phyloP scores from a whole-genome alignment of 495 filamentous ascomycete genomes.

The Daldinia decipiens region DNA sequence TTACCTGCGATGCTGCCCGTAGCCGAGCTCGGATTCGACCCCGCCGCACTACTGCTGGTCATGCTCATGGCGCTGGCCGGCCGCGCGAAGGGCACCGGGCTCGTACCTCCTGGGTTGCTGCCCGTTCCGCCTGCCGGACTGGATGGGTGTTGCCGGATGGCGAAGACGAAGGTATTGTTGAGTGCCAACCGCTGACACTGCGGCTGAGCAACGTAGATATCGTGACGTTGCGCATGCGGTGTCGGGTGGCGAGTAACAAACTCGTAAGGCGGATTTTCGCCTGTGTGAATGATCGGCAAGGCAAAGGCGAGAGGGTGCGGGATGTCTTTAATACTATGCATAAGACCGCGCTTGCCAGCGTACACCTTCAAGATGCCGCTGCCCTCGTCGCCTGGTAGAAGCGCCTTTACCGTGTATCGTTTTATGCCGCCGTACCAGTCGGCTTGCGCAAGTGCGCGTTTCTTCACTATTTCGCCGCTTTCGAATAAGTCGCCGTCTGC shows the following conservation, averaged over 20 bases:
- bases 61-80: constrained; percentile 87
- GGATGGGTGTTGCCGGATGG: constrained; percentile 90
- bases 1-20: constrained; percentile 58
- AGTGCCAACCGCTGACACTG: constrained; percentile 86
- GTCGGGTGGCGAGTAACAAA: constrained; percentile 95
- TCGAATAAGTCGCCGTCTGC: constrained; percentile 93
- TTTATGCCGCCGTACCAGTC: constrained; percentile 90
- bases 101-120: constrained; percentile 65
- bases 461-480: constrained; percentile 85
- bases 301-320: constrained; percentile 91
- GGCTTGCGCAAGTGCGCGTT: constrained; percentile 87
- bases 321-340: constrained; percentile 94
- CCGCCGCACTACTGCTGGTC: constrained; percentile 70
- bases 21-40: constrained; percentile 63
- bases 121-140: constrained; percentile 57
- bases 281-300: constrained; percentile 89
- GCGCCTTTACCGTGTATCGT: constrained; percentile 89
- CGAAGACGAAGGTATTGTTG: constrained; percentile 98
- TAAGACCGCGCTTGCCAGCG: constrained; percentile 90
- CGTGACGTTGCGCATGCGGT: constrained; percentile 94
- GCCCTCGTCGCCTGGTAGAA: constrained; percentile 89
- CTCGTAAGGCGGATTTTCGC: constrained; percentile 91
- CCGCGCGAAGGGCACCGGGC: constrained; percentile 75
- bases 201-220: constrained; percentile 94
- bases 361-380: constrained; percentile 92